phyloP scores from a whole-genome alignment of 495 filamentous ascomycete species.

The Chaetomium tenue region DNA sequence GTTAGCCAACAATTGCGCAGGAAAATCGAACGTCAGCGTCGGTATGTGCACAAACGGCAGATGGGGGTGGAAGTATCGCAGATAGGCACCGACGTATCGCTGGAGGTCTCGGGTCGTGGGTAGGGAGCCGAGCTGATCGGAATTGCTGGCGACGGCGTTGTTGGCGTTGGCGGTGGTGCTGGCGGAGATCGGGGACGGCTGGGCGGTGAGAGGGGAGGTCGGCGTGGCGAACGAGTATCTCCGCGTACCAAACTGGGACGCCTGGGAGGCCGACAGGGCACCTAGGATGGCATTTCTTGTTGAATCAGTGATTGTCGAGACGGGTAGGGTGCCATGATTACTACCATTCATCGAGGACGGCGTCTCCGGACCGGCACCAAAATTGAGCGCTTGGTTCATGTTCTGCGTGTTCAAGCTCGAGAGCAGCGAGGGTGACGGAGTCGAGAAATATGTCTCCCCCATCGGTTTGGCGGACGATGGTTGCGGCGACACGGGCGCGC shows the following conservation, averaged over 20 bases:
- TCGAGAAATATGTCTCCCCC: constrained; percentile 58
- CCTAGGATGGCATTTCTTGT: constrained; percentile 83
- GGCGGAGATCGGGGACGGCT: constrained; percentile 57
- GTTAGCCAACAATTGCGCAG: constrained; percentile 61
- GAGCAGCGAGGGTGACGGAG: constrained; percentile 64
- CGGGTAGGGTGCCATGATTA: constrained; percentile 56
- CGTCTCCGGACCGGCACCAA: constrained; percentile 61
- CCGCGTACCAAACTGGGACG: constrained; percentile 66
- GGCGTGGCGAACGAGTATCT: constrained; percentile 75
- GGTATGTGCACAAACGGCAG: constrained; percentile 90
- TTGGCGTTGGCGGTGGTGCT: constrained; percentile 69
- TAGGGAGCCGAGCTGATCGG: constrained; percentile 54
- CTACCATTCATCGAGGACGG: constrained; percentile 65
- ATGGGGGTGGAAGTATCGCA: constrained; percentile 93
- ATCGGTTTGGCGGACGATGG: constrained; percentile 52
- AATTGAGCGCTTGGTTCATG: constrained; percentile 60
- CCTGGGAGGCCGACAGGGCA: constrained; percentile 68
- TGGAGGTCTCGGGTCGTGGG: constrained; percentile 91
- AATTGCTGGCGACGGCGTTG: constrained; percentile 52
- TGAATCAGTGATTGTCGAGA: constrained; percentile 82
- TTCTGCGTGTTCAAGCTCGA: constrained; percentile 53
- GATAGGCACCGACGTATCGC: constrained; percentile 87
- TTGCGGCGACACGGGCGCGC: constrained; percentile 62
- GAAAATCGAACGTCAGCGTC: constrained; percentile 84
- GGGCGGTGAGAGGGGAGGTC: constrained; percentile 59